These are phyloP conservation scores for Xylariomycetidae sp. DNA, from an alignment of 2,329 filamentous ascomycete genomes.

Conservation along the genomic window DNA sequence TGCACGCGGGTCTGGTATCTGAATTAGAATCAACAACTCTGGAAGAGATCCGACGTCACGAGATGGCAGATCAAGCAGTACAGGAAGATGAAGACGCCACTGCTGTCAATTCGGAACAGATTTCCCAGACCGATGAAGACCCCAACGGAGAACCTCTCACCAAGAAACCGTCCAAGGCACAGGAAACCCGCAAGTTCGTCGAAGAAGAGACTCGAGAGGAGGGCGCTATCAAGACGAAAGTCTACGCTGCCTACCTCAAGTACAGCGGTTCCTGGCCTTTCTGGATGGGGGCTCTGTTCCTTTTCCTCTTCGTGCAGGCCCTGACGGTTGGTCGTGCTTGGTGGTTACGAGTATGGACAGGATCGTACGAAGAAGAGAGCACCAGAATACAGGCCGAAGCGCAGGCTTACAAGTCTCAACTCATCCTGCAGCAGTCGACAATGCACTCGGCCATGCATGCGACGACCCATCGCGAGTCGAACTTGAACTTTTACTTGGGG, in stretches of 20 bases:
- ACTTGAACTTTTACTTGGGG: slow-evolving; percentile 57
- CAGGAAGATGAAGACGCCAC: slow-evolving; percentile 45
- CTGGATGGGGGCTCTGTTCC: slow-evolving; percentile 48
- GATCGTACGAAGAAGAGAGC: slow-evolving; percentile 31
- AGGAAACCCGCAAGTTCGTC: slow-evolving; percentile 60
- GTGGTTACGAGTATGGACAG: slow-evolving; percentile 61
- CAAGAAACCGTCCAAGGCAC: slow-evolving; percentile 43
- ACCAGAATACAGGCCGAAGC: slow-evolving; percentile 15
- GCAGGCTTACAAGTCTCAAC: slow-evolving; percentile 36
- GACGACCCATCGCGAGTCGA: slow-evolving; percentile 25
- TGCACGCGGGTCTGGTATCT: slow-evolving; percentile 57
- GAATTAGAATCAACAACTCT: slow-evolving; percentile 55
- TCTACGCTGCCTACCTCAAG: slow-evolving; percentile 64
- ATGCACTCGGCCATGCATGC: slow-evolving; percentile 32
- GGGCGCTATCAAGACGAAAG: slow-evolving; percentile 59
- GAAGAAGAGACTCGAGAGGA: slow-evolving; percentile 69
- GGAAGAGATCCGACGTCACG: slow-evolving; percentile 51
- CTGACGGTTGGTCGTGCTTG: slow-evolving; percentile 54
- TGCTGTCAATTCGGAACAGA: slow-evolving; percentile 49
- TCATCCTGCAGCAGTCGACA: slow-evolving; percentile 40
- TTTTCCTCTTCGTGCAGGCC: slow-evolving; percentile 50
- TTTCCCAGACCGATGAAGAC: slow-evolving; percentile 35
- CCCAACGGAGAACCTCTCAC: slow-evolving; percentile 35
- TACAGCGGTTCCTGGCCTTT: slow-evolving; percentile 58
- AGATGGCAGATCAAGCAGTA: slow-evolving; percentile 39